phyloP scores from a whole-genome alignment of 2,329 filamentous ascomycete genomes.

The Colletotrichum sp. region DNA sequence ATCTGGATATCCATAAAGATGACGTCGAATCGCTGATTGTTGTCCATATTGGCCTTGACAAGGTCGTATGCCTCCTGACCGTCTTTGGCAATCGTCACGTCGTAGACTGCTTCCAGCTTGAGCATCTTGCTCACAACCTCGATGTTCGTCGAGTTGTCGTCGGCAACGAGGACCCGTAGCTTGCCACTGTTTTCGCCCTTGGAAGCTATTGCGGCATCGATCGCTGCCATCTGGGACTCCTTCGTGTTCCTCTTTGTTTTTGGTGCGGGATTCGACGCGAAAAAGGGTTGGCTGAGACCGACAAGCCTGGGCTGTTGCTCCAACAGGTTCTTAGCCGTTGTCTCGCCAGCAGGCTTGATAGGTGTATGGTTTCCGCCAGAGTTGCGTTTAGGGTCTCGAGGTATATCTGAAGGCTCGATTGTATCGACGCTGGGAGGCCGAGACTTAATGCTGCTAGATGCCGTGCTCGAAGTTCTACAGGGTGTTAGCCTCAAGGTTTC shows the following conservation, averaged over 20 bases:
- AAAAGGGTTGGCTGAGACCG: slow-evolving; percentile 84
- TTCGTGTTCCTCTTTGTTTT: slow-evolving; percentile 45
- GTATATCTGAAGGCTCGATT: slow-evolving; percentile 33
- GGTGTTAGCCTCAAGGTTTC: not conserved
- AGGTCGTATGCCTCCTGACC: slow-evolving; percentile 87
- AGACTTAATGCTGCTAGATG: slow-evolving; percentile 58
- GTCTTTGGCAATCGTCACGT: slow-evolving; percentile 87
- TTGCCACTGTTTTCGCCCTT: slow-evolving; percentile 64
- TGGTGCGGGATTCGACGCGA: slow-evolving; percentile 52
- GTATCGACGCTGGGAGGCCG: slow-evolving; percentile 52
- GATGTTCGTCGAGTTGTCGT: slow-evolving; percentile 66
- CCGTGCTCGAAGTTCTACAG: slow-evolving; percentile 55
- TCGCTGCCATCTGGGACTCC: slow-evolving; percentile 64
- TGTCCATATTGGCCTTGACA: slow-evolving; percentile 82
- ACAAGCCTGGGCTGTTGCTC: slow-evolving; percentile 80
- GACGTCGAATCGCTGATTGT: slow-evolving; percentile 75
- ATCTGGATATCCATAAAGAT: slow-evolving; percentile 98
- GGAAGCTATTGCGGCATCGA: slow-evolving; percentile 67
- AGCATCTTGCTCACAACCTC: slow-evolving; percentile 66
- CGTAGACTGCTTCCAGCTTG: slow-evolving; percentile 80
- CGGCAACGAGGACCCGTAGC: slow-evolving; percentile 84
- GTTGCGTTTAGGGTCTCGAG: slow-evolving; percentile 1
- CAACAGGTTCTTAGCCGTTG: slow-evolving; percentile 50
- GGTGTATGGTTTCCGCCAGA: not conserved
- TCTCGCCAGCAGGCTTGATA: slow-evolving; percentile 27